Percentiles rank a stretch among this genome's conserved stretches.
These are phyloP conservation scores for Posidonia australis DNA, from an alignment of 106 monocot genomes.

Conservation along the genomic window DNA sequence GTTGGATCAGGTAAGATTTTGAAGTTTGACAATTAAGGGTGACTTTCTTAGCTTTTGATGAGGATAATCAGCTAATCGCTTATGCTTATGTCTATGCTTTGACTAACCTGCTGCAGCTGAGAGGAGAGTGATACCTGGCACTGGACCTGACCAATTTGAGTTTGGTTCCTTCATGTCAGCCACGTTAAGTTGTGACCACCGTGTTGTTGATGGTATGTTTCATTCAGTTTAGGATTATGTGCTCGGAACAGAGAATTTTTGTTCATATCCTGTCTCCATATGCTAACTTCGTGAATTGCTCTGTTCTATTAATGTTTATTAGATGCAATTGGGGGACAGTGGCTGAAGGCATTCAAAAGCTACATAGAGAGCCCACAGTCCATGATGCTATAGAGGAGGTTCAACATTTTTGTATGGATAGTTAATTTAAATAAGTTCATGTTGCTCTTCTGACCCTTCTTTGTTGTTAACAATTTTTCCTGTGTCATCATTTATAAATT, in stretches of 20 bases:
- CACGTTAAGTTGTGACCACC: slow-evolving; percentile 95
- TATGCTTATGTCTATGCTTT: neutral
- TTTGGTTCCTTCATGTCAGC: slow-evolving; percentile 86
- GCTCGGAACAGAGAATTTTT: neutral
- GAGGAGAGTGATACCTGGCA: slow-evolving; percentile 75
- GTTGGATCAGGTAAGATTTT: slow-evolving; percentile 66
- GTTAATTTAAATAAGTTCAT: neutral
- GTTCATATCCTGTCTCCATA: neutral
- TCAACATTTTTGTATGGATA: neutral
- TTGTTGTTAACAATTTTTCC: neutral
- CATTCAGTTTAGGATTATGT: no score
- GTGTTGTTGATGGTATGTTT: slow-evolving; percentile 80
- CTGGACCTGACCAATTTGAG: slow-evolving; percentile 47
- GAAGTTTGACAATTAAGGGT: no score
- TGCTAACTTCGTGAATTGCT: neutral
- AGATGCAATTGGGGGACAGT: slow-evolving; percentile 95
- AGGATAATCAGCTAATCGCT: no score
- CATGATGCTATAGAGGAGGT: slow-evolving; percentile 41
- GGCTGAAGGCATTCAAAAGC: slow-evolving; percentile 94
- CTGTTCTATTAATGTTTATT: neutral
- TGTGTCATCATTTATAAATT: neutral
- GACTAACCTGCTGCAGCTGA: slow-evolving; percentile 51
- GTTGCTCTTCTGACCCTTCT: no score
- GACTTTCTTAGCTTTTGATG: no score
- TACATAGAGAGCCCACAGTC: slow-evolving; percentile 86